phyloP scores from a whole-genome alignment of 1,139 yeast species.

The Suhomyces atakaporum region DNA sequence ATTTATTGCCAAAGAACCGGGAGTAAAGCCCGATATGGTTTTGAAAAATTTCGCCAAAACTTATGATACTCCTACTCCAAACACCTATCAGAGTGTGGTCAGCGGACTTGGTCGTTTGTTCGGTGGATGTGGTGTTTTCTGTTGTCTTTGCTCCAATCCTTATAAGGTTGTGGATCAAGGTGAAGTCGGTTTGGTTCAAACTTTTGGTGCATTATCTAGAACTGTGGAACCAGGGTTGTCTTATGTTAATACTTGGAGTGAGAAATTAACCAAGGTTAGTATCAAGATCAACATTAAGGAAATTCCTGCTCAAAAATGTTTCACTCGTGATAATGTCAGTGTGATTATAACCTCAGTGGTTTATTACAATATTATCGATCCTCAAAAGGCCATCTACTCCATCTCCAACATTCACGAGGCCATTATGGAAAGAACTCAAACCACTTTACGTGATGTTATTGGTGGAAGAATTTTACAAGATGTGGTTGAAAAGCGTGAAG shows the following conservation, averaged over 20 bases:
- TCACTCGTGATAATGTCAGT: conserved; percentile 71
- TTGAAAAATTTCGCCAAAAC: conserved; percentile 34
- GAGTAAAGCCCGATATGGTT: conserved; percentile 20
- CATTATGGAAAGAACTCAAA: conserved; percentile 71
- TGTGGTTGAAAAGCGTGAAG: conserved; percentile 74
- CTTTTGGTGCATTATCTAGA: conserved; percentile 67
- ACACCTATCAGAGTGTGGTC: conserved; percentile 44
- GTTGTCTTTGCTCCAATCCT: conserved; percentile 63
- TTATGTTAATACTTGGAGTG: conserved; percentile 66
- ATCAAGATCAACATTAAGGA: conserved; percentile 64
- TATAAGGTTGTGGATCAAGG: conserved; percentile 67
- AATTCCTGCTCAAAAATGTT: conserved; percentile 66
- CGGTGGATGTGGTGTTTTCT: conserved; percentile 63
- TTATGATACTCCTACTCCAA: conserved; percentile 39
- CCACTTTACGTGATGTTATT: conserved; percentile 72
- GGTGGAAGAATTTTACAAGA: conserved; percentile 71
- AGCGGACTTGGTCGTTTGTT: conserved; percentile 46
- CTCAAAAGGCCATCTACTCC: conserved; percentile 66
- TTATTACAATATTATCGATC: conserved; percentile 67
- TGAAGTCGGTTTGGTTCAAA: conserved; percentile 67
- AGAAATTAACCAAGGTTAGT: conserved; percentile 53
- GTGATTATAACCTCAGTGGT: conserved; percentile 65
- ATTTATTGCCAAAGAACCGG: conserved; percentile 12
- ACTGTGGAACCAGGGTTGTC: conserved; percentile 72
- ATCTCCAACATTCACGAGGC: conserved; percentile 59